Percentiles rank a stretch among this genome's conserved stretches.
phyloP scores from a whole-genome alignment of 75 land plant species.

The Picea glauca region DNA sequence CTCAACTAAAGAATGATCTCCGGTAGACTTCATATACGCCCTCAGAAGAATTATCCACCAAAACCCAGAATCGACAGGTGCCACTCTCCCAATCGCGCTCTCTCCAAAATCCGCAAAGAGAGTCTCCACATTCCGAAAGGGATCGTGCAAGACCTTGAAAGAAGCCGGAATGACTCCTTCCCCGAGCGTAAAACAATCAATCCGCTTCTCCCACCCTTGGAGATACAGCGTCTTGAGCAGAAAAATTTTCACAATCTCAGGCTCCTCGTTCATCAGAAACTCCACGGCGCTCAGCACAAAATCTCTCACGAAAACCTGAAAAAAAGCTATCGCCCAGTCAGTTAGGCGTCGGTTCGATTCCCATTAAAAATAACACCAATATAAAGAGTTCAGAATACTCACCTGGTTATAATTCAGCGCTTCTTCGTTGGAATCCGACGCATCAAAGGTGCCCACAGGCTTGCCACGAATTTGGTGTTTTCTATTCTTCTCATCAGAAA shows the following conservation, averaged over 20 bases:
- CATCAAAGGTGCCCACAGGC: no score
- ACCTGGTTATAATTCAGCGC: no score
- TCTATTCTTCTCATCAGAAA: no score
- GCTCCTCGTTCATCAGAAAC: slow-evolving; percentile 56
- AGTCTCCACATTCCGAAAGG: background rate
- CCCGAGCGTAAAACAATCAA: no score
- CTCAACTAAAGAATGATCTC: no score
- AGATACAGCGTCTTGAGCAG: slow-evolving; percentile 50
- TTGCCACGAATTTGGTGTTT: no score
- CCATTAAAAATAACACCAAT: background rate
- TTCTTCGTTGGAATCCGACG: no score
- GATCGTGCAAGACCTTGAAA: slow-evolving; percentile 54
- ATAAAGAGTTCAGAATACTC: no score
- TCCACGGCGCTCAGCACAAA: slow-evolving; percentile 32
- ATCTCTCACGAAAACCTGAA: slow-evolving; percentile 46
- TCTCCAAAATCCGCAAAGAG: no score
- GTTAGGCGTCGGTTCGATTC: background rate
- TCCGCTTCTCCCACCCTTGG: slow-evolving; percentile 20
- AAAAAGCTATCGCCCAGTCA: background rate
- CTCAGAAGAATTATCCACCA: slow-evolving; percentile 45
- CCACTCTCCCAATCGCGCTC: slow-evolving; percentile 8
- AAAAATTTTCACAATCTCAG: slow-evolving; percentile 58
- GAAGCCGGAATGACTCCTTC: slow-evolving; percentile 73
- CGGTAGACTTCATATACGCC: no score
- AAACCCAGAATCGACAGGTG: slow-evolving; percentile 75